A percentile compares a stretch with the other conserved stretches of the same genome.
phyloP scores from a whole-genome alignment of 768 basidiomycete genomes.

The Lentinula aciculospora region DNA sequence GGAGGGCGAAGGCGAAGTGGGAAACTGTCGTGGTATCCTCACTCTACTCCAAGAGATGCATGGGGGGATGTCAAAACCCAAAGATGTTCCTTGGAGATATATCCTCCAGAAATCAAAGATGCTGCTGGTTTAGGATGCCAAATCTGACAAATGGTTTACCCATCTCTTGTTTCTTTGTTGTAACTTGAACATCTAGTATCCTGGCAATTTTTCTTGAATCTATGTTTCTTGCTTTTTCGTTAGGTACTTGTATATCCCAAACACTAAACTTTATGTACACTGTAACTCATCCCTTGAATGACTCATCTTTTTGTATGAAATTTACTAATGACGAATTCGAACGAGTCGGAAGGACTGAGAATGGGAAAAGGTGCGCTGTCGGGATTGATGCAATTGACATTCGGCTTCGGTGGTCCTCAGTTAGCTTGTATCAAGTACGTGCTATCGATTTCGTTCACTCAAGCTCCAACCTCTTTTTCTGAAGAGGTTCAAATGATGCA shows the following conservation, averaged over 20 bases:
- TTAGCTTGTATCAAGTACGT: background rate
- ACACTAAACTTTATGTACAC: no score
- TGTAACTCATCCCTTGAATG: background rate
- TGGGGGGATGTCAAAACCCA: background rate
- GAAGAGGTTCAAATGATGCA: background rate
- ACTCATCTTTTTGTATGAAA: no score
- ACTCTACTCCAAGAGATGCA: slow-evolving; percentile 35
- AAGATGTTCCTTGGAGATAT: slow-evolving; percentile 56
- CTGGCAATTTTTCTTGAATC: background rate
- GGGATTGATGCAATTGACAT: no score
- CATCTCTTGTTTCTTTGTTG: background rate
- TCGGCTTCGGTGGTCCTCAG: background rate
- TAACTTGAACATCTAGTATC: background rate
- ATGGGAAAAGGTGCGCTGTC: no score
- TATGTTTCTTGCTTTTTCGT: background rate
- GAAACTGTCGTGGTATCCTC: slow-evolving; percentile 57
- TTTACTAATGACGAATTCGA: no score
- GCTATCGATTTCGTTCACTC: background rate
- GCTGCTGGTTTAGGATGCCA: slow-evolving; percentile 46
- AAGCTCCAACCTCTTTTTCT: background rate
- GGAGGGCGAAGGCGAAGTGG: slow-evolving; percentile 47
- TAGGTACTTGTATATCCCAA: background rate
- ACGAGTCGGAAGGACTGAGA: no score
- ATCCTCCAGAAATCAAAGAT: slow-evolving; percentile 44
- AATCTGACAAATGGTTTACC: background rate